Base-by-base conservation (phyloP, 2,329 filamentous ascomycete genomes). In the Amauroascus verrucosus region DNA sequence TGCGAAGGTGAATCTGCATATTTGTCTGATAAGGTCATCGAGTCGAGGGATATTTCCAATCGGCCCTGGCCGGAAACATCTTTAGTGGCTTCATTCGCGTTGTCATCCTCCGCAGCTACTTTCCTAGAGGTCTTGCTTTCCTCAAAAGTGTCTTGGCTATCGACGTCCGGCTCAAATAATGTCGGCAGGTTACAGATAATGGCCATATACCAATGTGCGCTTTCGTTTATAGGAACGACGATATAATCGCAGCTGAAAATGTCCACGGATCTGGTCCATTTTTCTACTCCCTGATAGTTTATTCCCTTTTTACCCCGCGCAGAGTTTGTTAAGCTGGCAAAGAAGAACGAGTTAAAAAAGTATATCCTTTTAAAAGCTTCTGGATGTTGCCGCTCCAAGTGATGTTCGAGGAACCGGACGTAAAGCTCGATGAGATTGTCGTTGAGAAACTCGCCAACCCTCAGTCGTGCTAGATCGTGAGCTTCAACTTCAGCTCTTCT, bases 331-430 rank as follows among this genome's bases (percentile, higher is more conserved):
- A 97, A 76, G 46, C 83, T 84, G 18, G 84, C 81, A 64, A 86
- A 97, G 69, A 97, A 96, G 69, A 88, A 95, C 0, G 88, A 93
- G 65, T 90, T 97, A 73, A 95, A 91, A 60, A 95, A 86, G 65
- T 94, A 88, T 2, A 95, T 81, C 49, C 82, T 81, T 55, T 80
- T 74, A 0, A 82, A 72, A 3, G 83, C 61, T 44, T 80, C 73
- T 0, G 80, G 76, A 1, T 76, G 74, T 9, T 76, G 72, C 37
- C 72, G 68, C 58, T 81, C 77, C 33, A 85, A 67, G 40, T 77
- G 70, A 54, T 78, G 72, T 63, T 90, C 82, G 5, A 91, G 72
- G 60, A 83, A 86, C 28, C 85, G 82, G 53, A 95, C 75, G 64
- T 94, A 95, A 65, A 96, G 96, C 48, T 81, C 83, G 60, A 98